These are phyloP conservation scores for Penicillium palitans DNA, from an alignment of 2,329 filamentous ascomycete genomes.

Conservation along the genomic window DNA sequence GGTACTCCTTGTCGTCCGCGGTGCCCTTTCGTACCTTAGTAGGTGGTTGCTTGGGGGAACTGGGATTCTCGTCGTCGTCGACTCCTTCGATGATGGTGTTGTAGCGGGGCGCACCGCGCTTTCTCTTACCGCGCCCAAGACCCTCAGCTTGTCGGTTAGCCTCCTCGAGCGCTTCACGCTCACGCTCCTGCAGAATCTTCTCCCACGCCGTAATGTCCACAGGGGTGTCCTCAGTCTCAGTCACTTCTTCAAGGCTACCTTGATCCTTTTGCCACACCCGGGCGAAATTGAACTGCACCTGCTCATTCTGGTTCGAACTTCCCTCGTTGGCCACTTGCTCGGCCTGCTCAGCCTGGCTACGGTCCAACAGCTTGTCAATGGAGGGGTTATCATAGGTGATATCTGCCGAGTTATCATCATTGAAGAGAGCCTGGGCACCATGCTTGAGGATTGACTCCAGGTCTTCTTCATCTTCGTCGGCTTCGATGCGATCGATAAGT, in stretches of 20 bases:
- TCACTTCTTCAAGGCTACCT: conserved; percentile 61
- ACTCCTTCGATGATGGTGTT: conserved; percentile 8
- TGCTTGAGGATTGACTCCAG: conserved; percentile 84
- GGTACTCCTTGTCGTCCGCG: conserved; percentile 37
- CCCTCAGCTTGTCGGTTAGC: conserved; percentile 67
- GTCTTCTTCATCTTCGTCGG: conserved; percentile 77
- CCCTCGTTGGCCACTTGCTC: conserved; percentile 53
- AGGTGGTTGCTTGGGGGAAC: conserved; percentile 13
- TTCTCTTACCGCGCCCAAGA: conserved; percentile 83
- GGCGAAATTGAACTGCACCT: conserved; percentile 85
- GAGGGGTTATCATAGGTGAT: conserved; percentile 79
- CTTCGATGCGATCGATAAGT: conserved; percentile 87
- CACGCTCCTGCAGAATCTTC: conserved; percentile 79
- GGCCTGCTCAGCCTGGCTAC: conserved; percentile 75
- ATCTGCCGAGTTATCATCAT: conserved; percentile 66
- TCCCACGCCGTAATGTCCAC: conserved; percentile 80
- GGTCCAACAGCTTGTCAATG: conserved; percentile 88
- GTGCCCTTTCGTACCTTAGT: conserved; percentile 22
- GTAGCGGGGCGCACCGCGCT: conserved; percentile 56
- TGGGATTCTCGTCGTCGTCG: conserved; percentile 16
- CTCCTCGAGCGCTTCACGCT: conserved; percentile 73
- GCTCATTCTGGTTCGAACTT: conserved; percentile 48
- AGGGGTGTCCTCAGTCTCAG: conserved; percentile 51
- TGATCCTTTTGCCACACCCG: conserved; percentile 88
- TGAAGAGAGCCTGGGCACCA: conserved; percentile 83